These are phyloP conservation scores for Peronospora tabacina DNA, from an alignment of 352 stramenopile species.

Conservation along the genomic window DNA sequence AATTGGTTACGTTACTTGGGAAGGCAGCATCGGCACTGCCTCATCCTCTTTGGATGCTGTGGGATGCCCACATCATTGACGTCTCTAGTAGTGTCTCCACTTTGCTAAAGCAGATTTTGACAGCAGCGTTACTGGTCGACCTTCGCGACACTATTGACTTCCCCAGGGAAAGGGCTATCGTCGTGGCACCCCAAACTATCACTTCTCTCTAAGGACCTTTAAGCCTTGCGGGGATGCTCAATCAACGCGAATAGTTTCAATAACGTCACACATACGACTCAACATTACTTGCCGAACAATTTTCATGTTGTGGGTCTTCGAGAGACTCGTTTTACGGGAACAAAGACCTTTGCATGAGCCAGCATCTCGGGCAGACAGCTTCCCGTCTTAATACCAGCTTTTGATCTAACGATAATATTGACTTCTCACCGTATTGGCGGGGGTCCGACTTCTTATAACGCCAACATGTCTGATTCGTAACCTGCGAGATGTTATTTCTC, in stretches of 20 bases:
- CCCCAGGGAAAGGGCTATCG: neutral
- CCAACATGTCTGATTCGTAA: neutral
- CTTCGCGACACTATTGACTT: neutral
- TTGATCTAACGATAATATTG: constrained; percentile 14
- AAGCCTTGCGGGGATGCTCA: neutral
- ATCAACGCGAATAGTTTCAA: constrained; percentile 1
- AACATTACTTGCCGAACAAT: neutral
- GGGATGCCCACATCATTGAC: neutral
- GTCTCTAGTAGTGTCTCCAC: neutral
- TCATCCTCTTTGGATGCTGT: neutral
- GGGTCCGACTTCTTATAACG: constrained; percentile 5
- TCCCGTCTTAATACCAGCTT: constrained; percentile 8
- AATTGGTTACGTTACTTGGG: neutral
- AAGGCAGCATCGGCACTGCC: neutral
- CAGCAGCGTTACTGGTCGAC: neutral
- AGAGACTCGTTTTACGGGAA: neutral
- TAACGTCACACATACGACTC: neutral
- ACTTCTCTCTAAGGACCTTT: neutral
- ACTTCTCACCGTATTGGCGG: neutral
- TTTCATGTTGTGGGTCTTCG: neutral
- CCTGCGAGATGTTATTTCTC: constrained; percentile 1
- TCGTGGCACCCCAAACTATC: neutral
- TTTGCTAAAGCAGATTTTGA: neutral
- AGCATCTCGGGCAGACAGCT: too few relatives aligned
- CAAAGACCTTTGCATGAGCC: constrained; percentile 1